Evolutionary conservation across 371 early-diverging fungal species (phyloP).

Genomic region (Capillidium rhysosporum): DNA sequence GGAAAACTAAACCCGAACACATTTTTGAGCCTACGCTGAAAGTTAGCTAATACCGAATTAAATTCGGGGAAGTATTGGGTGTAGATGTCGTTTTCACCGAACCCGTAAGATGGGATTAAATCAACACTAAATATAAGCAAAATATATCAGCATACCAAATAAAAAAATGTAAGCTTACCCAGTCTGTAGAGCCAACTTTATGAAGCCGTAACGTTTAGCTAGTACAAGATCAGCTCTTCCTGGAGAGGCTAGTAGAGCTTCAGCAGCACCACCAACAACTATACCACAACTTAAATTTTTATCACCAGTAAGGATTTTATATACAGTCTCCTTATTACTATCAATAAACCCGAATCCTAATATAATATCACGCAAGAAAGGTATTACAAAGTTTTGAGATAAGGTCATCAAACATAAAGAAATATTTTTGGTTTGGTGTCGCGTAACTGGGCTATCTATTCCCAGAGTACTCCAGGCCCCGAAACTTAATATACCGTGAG

Average conservation of each 20-base stretch:
- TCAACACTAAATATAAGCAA: slow-evolving; percentile 15
- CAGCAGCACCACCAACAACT: slow-evolving; percentile 61
- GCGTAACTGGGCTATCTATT: slow-evolving; percentile 41
- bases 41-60: slow-evolving; percentile 21
- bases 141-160: no score
- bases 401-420: slow-evolving; percentile 32
- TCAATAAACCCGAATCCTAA: slow-evolving; percentile 44
- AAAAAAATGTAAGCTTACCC: slow-evolving; percentile 15
- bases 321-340: slow-evolving; percentile 45
- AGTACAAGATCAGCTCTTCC: slow-evolving; percentile 33
- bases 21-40: slow-evolving; percentile 36
- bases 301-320: slow-evolving; percentile 39
- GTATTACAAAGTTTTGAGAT: slow-evolving; percentile 32
- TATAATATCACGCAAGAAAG: slow-evolving; percentile 47
- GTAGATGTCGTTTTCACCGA: slow-evolving; percentile 69
- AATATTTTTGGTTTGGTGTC: slow-evolving; percentile 38
- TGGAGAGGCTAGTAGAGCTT: slow-evolving; percentile 40
- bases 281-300: slow-evolving; percentile 49
- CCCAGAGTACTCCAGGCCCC: slow-evolving; percentile 63
- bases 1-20: slow-evolving; percentile 42
- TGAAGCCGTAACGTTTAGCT: slow-evolving; percentile 57
- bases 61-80: slow-evolving; percentile 29
- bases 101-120: slow-evolving; percentile 47
- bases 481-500: slow-evolving; percentile 65
- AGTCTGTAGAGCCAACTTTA: slow-evolving; percentile 52